Base-by-base conservation (phyloP, 1,139 yeast species). In the Candida tropicalis region DNA sequence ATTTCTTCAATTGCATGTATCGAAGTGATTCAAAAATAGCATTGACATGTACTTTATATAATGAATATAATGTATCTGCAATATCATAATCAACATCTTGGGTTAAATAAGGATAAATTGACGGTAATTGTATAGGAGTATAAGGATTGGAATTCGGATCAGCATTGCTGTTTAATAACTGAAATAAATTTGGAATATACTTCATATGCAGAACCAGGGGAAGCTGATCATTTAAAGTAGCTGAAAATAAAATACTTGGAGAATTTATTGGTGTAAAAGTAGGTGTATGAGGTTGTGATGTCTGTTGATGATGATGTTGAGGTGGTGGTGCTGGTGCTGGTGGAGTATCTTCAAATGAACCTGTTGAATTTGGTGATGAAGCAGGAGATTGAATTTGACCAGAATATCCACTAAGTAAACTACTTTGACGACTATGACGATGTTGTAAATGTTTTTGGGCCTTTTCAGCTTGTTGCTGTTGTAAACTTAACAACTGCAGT, bases 21-120 rank as follows among this genome's bases (percentile, higher is more conserved):
- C 95, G 70, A 49, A 88, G 65, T 36, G 81, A 71, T 51, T 85
- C 89, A 49, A 86, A 79, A 36, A 86, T 63, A 4, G 81, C 62
- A 33, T 77, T 75, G 53, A 87, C 82, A 54, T 84, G 87, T 4
- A 82, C 73, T 49, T 75, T 76, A 63, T 87, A 87, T 25, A 81
- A 62, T 5, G 82, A 80, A 46, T 70, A 74, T 38, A 86, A 66
- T 0, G 88, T 81, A 31, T 78, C 82, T 3, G 84, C 84, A 35
- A 79, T 73, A 54, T 84, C 90, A 17, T 60, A 58, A 53, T 84
- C 89, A 2, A 73, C 62, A 26, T 73, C 75, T 9, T 63, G 57
- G 0, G 82, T 76, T 29, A 83, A 52, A 52, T 65, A 81, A 1
- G 77, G 73, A 42, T 73, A 75, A 33, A 84, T 72, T 4, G 75